Conservation (phyloP, 2,329 filamentous ascomycete genomes). For the Phialemoniopsis sp. region DNA sequence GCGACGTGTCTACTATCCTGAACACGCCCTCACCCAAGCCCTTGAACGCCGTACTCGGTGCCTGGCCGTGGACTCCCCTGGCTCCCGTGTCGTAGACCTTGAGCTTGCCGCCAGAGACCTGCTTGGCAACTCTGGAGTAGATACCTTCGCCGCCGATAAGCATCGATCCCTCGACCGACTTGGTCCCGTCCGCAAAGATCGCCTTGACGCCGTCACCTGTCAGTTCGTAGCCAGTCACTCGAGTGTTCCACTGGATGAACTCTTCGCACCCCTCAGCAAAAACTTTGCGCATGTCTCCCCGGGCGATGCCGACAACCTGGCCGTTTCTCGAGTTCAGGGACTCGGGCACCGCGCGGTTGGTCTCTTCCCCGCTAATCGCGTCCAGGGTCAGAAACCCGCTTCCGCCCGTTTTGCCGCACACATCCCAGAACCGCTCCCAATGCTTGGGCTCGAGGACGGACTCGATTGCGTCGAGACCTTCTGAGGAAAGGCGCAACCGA, state of each 20-base stretch:
- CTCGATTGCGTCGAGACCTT: conserved; percentile 58
- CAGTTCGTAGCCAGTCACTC: conserved; percentile 55
- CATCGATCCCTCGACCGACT: conserved; percentile 53
- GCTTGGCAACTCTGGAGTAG: conserved; percentile 54
- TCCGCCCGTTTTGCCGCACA: conserved; percentile 57
- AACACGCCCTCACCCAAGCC: conserved; percentile 61
- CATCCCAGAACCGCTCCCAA: conserved; percentile 53
- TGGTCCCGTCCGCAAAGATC: conserved; percentile 56
- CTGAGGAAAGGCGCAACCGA: conserved; percentile 49
- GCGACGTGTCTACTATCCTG: conserved; percentile 42
- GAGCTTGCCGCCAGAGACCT: conserved; percentile 51
- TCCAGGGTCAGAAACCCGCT: conserved; percentile 30
- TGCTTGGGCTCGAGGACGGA: conserved; percentile 42
- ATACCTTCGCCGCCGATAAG: conserved; percentile 61
- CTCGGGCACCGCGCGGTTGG: conserved; percentile 18
- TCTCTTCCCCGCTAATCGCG: conserved; percentile 46
- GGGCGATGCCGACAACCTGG: conserved; percentile 57
- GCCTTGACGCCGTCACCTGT: conserved; percentile 49
- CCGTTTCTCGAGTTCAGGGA: conserved; percentile 46
- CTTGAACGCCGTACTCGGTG: conserved; percentile 57
- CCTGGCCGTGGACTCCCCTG: conserved; percentile 61
- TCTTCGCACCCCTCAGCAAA: conserved; percentile 55
- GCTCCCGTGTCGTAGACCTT: conserved; percentile 62
- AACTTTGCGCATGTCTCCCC: conserved; percentile 58
- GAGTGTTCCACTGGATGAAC: conserved; percentile 48